Evolutionary conservation across 2,329 filamentous ascomycete genomes (phyloP), one percentile per base, ranked within the genome.

Genomic region (Cyphellophora europaea): DNA sequence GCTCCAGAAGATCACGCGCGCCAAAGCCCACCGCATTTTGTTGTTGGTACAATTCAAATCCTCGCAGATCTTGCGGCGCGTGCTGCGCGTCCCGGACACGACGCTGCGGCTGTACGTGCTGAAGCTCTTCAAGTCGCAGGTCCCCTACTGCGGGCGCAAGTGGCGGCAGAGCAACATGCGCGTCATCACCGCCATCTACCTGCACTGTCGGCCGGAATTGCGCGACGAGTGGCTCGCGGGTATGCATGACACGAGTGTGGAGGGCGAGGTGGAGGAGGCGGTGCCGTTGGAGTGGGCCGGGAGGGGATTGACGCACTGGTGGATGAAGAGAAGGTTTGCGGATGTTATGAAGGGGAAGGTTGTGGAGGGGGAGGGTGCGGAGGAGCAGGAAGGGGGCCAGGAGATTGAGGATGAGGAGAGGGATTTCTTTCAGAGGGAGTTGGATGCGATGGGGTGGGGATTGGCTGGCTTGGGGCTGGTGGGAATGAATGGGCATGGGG

Each of bases 141-240:
- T 98, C 4, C 91, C 91, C 1, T 98, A 94, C 66, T 96, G 89
- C 58, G 89, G 91, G 14, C 80, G 91, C 28, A 98, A 98, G 64
- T 98, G 91, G 91, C 79, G 91, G 11, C 91, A 96, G 63, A 79
- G 79, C 49, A 96, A 98, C 59, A 98, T 98, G 91, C 83, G 89
- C 36, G 88, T 96, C 53, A 98, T 98, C 54, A 98, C 91, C 1
- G 87, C 88, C 3, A 85, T 98, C 2, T 98, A 95, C 58, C 69
- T 98, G 32, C 85, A 94, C 61, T 94, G 89, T 53, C 74, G 87
- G 5, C 89, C 89, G 0, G 89, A 96, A 57, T 69, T 98, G 30
- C 74, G 89, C 18, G 91, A 98, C 53, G 91, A 95, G 61, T 51
- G 49, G 49, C 38, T 51, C 10, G 49, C 49, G 5, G 49, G 49